Base-by-base conservation (phyloP, 805 yeast genomes). In the Kodamaea kakaduensis region DNA sequence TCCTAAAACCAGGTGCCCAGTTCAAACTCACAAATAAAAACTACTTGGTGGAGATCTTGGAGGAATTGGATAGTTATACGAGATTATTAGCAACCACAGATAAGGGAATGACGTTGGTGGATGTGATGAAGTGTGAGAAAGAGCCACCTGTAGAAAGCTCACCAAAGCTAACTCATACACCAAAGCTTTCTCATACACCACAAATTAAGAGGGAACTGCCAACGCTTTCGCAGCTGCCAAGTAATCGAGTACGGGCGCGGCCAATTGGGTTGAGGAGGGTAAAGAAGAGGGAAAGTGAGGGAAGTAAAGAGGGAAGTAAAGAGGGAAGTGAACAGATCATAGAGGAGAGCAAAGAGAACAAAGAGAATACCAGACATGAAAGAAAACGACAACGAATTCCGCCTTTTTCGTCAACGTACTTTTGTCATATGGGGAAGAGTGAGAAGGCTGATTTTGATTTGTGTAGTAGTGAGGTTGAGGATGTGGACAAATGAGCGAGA, bases 1-100 rank as follows among this genome's bases (percentile, higher is more conserved):
- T 31, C 7, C 17, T 36, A n/a, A 15, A 20, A 15, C 23, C 36
- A 8, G 59, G 52, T 3, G 45, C 47, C 16, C 46, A 50, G 26
- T 58, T 53, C 41, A 45, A 43, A 26, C 37, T 63, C 5, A 56
- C 64, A 1, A 54, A 47, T 21, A 52, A 51, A 10, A 44, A 45
- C 19, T 36, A 61, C 10, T 31, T 68, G 21, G 40, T 44, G 10
- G 43, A 44, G 9, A 26, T 42, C 9, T 25, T 36, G 27, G 39
- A 36, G n/a, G 38, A 35, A 12, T 10, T 33, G 8, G 32, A 27
- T 5, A 13, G 16, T 16, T 34, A 34, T 12, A 26, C 37, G 27
- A 26, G 37, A 17, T 23, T 34, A 3, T 26, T 34, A 17, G 24
- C 27, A 4, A 20, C 27, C 8, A 26, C 20, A 12, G 36, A 28